Base-by-base conservation (phyloP, 148 eudicot genomes). In the Rhododendron simsii region DNA sequence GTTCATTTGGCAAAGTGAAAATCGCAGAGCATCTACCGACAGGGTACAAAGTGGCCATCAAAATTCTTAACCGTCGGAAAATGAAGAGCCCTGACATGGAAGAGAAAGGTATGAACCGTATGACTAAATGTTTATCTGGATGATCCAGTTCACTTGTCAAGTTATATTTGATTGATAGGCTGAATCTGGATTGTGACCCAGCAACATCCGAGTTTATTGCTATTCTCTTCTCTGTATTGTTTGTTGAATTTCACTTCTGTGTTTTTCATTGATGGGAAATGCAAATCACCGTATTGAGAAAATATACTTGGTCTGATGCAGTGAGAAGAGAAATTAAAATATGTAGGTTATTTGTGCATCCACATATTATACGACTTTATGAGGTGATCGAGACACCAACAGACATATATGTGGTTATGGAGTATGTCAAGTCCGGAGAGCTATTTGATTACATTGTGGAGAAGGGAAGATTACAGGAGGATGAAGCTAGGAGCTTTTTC, bases 311-410 rank as follows among this genome's bases (percentile, higher is more conserved):
- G 59, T 57, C 74, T 53, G 81, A 28, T 84, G 88, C 93, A 91
- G 93, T 89, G 84, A 88, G 89, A 86, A 75, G 88, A 87, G 93
- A 91, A 81, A 91, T 89, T 44, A 88, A 89, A 87, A 89, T 89
- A 48, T 85, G 89, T 83, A 83, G 91, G 83, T 83, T 89, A 73
- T 89, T 89, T 76, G 89, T 89, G 84, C 91, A 90, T 88, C 91
- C 91, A 10, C 91, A 90, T 71, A 86, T 90, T 37, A 87, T 90
- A 59, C 88, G 91, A 30, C 91, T 90, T 55, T 90, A 88, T 84
- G 91, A 90, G 84, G 91, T 90, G 75, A 87, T 90, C 39, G 91
- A 90, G 88, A 88, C 91, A 45, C 91, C 86, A 4, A 33, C 90
- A 44, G 88, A 90, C 44, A 87, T 90, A 73, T 90, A 88, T 41